Evolutionary conservation across 306 rosid species (phyloP), one percentile per base, ranked within the genome.

Genomic region (Medicago ruthenica): DNA sequence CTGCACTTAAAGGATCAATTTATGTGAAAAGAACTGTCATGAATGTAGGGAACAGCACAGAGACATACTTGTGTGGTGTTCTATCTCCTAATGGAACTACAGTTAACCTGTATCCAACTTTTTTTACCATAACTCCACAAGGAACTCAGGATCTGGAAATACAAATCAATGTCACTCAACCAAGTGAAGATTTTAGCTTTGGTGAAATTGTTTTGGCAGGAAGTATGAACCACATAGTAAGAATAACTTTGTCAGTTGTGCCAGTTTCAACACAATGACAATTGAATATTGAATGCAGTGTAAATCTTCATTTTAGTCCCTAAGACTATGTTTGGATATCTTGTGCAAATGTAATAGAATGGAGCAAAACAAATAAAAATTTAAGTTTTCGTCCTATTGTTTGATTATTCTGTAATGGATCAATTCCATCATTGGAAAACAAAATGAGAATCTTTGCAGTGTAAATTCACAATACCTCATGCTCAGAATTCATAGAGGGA

Each of bases 141-240:
- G 89, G 67, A 70, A 77, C 80, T 44, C 93, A 87, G 76, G 76
- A 83, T 75, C 76, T 95, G 65, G 78, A 76, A 11, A 84, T 92
- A 76, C 86, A 87, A 11, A 53, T 90, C 74, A 83, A 47, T 67
- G 98, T 85, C 71, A 79, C 75, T 48, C 82, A 83, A 64, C 47
- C 88, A 83, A 80, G 55, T 85, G 39, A 63, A 34, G 57, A 16
- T 40, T 95, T 85, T 82, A 87, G 84, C 85, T 95, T 92, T 79
- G 98, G 97, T 54, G 96, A 95, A 85, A 79, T 92, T 64, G 82
- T 92, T 71, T 80, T 95, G 22, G 84, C 86, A 6, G 97, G 97
- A 82, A 87, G 76, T 77, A 73, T 89, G 76, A 82, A 86, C 79
- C 98, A 92, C 76, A 90, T 89, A 78, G 89, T 87, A 55, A 88